Evolutionary conservation across 1,284 basidiomycete genomes (phyloP).

Genomic region (Sphaerobolus stellatus): DNA sequence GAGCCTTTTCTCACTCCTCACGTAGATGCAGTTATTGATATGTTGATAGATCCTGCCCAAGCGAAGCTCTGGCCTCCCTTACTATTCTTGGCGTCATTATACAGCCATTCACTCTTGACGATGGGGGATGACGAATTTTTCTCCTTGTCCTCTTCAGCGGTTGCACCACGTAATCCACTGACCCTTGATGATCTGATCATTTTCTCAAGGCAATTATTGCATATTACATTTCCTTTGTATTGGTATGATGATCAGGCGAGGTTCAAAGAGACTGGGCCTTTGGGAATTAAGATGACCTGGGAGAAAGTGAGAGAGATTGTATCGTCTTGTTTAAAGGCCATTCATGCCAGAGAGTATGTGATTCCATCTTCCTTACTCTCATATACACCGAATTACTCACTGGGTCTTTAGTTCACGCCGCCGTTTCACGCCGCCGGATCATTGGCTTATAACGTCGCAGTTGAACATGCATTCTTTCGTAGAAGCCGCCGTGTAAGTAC

Average conservation of each 20-base stretch:
- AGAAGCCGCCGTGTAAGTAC: slow-evolving; percentile 79
- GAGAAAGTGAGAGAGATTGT: slow-evolving; percentile 68
- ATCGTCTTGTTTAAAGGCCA: slow-evolving; percentile 73
- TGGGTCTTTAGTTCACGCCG: slow-evolving; percentile 65
- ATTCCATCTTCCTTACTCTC: not conserved
- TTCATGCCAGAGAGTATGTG: slow-evolving; percentile 86
- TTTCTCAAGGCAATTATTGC: slow-evolving; percentile 70
- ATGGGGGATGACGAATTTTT: slow-evolving; percentile 99
- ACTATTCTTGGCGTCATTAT: slow-evolving; percentile 80
- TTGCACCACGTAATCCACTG: slow-evolving; percentile 65
- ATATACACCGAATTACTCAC: not conserved
- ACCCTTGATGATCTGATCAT: slow-evolving; percentile 77
- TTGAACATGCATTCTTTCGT: slow-evolving; percentile 86
- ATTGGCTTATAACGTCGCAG: slow-evolving; percentile 84
- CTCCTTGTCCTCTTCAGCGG: slow-evolving; percentile 32
- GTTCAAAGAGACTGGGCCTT: slow-evolving; percentile 40
- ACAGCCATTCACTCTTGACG: slow-evolving; percentile 83
- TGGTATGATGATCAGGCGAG: slow-evolving; percentile 62
- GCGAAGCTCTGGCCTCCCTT: slow-evolving; percentile 61
- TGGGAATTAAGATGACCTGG: slow-evolving; percentile 52
- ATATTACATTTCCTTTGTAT: slow-evolving; percentile 79
- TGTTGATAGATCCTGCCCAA: slow-evolving; percentile 43
- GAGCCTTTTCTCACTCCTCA: slow-evolving; percentile 11
- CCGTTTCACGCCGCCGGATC: slow-evolving; percentile 75
- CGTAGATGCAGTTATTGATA: slow-evolving; percentile 12